Evolutionary conservation across 2,329 filamentous ascomycete species (phyloP).

Genomic region (Epichloe uncinata): DNA sequence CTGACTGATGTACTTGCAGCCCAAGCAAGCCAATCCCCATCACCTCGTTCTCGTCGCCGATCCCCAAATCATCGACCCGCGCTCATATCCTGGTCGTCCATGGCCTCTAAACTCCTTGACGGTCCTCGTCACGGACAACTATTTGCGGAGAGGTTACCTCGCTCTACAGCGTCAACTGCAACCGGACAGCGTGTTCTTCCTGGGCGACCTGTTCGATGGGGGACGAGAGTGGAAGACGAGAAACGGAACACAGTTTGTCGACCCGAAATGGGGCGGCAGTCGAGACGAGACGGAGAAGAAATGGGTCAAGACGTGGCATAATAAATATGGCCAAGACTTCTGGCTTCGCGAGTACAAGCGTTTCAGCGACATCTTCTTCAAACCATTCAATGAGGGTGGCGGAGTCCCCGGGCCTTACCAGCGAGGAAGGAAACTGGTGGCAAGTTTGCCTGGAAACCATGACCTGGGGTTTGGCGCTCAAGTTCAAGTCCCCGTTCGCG

Average conservation of each 20-base stretch:
- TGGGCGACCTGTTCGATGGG: slow-evolving; percentile 92
- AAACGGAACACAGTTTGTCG: slow-evolving; percentile 39
- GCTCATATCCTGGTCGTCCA: slow-evolving; percentile 79
- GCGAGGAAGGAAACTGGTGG: slow-evolving; percentile 63
- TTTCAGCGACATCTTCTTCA: slow-evolving; percentile 76
- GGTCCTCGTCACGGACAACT: slow-evolving; percentile 65
- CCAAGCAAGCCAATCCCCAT: slow-evolving; percentile 64
- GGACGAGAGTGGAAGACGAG: slow-evolving; percentile 85
- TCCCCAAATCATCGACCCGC: slow-evolving; percentile 82
- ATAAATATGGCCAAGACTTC: slow-evolving; percentile 64
- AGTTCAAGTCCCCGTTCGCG: slow-evolving; percentile 65
- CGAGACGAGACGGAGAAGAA: slow-evolving; percentile 38
- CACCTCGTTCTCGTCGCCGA: slow-evolving; percentile 77
- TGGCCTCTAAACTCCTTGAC: slow-evolving; percentile 44
- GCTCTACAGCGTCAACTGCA: slow-evolving; percentile 60
- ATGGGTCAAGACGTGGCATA: slow-evolving; percentile 52
- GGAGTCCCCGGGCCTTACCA: slow-evolving; percentile 42
- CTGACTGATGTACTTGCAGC: slow-evolving; percentile 36
- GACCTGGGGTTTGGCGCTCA: slow-evolving; percentile 84
- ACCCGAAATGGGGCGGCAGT: slow-evolving; percentile 43
- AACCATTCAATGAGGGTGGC: slow-evolving; percentile 49
- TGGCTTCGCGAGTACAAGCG: slow-evolving; percentile 81
- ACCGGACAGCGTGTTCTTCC: slow-evolving; percentile 82
- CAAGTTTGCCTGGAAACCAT: slow-evolving; percentile 89
- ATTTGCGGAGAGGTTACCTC: slow-evolving; percentile 72